These are phyloP conservation scores for Lichina pygmaea DNA, from an alignment of 495 filamentous ascomycete species.

Conservation along the genomic window DNA sequence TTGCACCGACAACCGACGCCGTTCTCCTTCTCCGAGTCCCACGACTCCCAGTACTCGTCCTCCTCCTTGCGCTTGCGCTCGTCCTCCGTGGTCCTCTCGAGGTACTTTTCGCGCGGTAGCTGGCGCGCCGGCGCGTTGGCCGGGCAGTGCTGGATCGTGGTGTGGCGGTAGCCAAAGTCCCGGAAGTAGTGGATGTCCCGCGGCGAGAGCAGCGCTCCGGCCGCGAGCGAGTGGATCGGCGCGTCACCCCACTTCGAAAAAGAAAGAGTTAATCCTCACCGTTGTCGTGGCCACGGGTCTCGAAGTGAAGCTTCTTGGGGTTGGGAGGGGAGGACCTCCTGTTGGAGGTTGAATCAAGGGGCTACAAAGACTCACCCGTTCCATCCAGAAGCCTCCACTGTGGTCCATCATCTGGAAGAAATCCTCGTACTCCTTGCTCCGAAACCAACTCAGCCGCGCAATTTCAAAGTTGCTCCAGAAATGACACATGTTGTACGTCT, in stretches of 20 bases:
- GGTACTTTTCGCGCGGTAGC: constrained; percentile 49
- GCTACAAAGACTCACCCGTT: constrained; percentile 38
- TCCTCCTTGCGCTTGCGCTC: constrained; percentile 77
- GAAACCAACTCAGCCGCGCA: constrained; percentile 79
- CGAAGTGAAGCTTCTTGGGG: neutral
- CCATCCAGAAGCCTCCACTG: constrained; percentile 96
- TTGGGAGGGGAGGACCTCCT: neutral
- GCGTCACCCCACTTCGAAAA: constrained; percentile 76
- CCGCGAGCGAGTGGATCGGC: constrained; percentile 91
- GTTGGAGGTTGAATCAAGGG: constrained; percentile 1
- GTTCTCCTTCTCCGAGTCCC: constrained; percentile 73
- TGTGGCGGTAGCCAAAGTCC: constrained; percentile 95
- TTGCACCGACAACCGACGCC: constrained; percentile 91
- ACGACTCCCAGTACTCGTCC: constrained; percentile 86
- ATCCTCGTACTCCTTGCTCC: constrained; percentile 86
- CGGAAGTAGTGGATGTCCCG: constrained; percentile 95
- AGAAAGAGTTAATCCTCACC: neutral
- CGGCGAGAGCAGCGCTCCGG: constrained; percentile 60
- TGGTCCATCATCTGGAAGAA: constrained; percentile 99
- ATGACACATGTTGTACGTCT: constrained; percentile 99
- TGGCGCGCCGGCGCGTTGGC: constrained; percentile 86
- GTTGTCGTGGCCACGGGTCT: neutral
- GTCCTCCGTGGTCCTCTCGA: constrained; percentile 64
- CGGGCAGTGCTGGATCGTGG: constrained; percentile 95
- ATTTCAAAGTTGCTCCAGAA: constrained; percentile 99